Conservation (phyloP, 2,329 filamentous ascomycete genomes). For the Exserohilum rostratum region DNA sequence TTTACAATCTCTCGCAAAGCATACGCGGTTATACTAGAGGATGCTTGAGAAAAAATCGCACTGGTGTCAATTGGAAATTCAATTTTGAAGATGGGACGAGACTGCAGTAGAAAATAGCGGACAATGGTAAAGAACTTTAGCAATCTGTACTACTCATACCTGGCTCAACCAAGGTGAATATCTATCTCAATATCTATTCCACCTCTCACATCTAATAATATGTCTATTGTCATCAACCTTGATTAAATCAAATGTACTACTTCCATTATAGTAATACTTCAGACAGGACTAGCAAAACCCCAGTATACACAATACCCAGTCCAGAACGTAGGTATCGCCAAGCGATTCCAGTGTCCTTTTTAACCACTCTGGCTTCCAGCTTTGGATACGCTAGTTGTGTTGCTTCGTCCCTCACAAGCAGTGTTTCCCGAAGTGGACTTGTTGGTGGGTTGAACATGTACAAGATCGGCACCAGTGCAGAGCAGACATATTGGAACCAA, state of each 20-base stretch:
- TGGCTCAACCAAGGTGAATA: too few species aligned
- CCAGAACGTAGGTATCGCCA: not conserved
- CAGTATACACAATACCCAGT: not conserved
- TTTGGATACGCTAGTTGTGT: not conserved
- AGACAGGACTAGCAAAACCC: not conserved
- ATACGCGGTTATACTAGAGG: not conserved
- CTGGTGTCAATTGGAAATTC: not conserved
- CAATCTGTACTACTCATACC: too few species aligned
- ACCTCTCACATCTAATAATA: too few species aligned
- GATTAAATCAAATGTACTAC: too few species aligned
- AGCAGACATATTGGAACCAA: not conserved
- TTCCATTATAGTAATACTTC: not conserved
- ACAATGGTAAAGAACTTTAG: too few species aligned
- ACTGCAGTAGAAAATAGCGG: too few species aligned
- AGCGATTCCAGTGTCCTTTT: not conserved
- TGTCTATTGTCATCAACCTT: too few species aligned
- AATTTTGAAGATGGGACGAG: too few species aligned
- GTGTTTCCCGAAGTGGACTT: not conserved
- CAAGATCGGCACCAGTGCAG: not conserved
- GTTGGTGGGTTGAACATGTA: not conserved
- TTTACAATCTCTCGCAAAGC: slow-evolving; percentile 1
- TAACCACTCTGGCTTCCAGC: not conserved
- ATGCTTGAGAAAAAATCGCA: not conserved
- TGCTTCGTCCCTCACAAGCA: not conserved
- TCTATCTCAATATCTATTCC: too few species aligned